phyloP scores from a whole-genome alignment of 2,329 filamentous ascomycete genomes.

The Monilinia fructicola region DNA sequence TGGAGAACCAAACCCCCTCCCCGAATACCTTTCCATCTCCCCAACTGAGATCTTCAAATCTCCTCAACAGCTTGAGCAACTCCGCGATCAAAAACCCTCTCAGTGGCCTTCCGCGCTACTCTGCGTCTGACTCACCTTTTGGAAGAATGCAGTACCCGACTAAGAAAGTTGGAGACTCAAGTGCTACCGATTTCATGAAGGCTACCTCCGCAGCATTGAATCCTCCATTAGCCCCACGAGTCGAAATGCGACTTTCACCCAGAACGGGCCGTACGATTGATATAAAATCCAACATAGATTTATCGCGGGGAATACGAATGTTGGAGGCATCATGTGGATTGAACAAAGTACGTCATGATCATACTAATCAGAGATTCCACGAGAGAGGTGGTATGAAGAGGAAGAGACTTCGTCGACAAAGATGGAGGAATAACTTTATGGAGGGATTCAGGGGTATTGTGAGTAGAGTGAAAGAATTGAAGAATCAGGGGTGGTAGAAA shows the following conservation, averaged over 20 bases:
- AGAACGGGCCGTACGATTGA: constrained; percentile 34
- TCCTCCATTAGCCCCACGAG: not conserved
- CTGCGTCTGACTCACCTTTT: not conserved
- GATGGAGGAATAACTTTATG: constrained; percentile 70
- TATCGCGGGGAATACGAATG: constrained; percentile 33
- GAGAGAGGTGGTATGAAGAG: constrained; percentile 74
- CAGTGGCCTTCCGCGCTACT: not conserved
- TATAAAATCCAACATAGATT: constrained; percentile 31
- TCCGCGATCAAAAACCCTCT: not conserved
- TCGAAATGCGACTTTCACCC: constrained; percentile 34
- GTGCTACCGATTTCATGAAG: constrained; percentile 6
- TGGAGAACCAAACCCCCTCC: not conserved
- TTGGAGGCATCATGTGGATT: constrained; percentile 47
- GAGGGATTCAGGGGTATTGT: constrained; percentile 65
- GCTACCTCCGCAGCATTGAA: not conserved
- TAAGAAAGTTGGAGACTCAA: not conserved
- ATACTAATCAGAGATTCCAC: constrained; percentile 64
- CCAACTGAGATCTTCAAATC: not conserved
- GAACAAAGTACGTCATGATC: constrained; percentile 61
- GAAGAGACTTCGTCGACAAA: constrained; percentile 69
- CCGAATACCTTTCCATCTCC: not conserved
- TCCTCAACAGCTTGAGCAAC: constrained; percentile 5
- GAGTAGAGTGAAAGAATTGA: constrained; percentile 65
- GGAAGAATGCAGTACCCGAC: not conserved
- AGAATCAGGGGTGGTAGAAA: constrained; percentile 74